Percentiles rank a stretch among this genome's conserved stretches.
phyloP scores from a whole-genome alignment of 257 asterid genomes.

The Penstemon davidsonii region DNA sequence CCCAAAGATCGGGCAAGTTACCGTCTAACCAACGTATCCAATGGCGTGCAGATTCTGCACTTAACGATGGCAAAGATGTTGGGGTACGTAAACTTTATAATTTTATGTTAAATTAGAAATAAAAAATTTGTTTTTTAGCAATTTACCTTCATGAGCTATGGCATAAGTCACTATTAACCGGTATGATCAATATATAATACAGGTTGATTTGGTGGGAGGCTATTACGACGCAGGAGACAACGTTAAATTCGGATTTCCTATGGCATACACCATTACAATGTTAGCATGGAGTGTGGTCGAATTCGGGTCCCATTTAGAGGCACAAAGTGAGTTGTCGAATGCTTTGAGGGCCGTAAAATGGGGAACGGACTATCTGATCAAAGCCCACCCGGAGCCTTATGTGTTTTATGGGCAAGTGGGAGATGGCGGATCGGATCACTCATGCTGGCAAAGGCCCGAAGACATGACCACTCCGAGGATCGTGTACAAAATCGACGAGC shows the following conservation, averaged over 20 bases:
- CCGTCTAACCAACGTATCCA: constrained; percentile 46
- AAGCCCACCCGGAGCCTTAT: constrained; percentile 57
- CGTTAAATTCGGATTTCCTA: constrained; percentile 70
- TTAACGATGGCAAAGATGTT: constrained; percentile 42
- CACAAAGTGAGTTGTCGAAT: constrained; percentile 35
- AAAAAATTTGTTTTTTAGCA: too few species aligned
- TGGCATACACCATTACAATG: constrained; percentile 71
- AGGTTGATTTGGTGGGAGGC: constrained; percentile 70
- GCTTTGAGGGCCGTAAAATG: constrained; percentile 51
- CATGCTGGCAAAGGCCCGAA: constrained; percentile 72
- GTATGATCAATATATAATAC: neutral
- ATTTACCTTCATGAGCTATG: too few species aligned
- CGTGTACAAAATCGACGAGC: constrained; percentile 38
- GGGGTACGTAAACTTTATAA: constrained; percentile 39
- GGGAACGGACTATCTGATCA: constrained; percentile 71
- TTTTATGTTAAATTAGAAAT: neutral
- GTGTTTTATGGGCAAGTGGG: constrained; percentile 66
- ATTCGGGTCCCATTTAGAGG: constrained; percentile 33
- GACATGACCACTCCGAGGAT: constrained; percentile 64
- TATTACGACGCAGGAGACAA: constrained; percentile 80
- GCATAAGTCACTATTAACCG: too few species aligned
- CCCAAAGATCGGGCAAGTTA: constrained; percentile 70
- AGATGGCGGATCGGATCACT: constrained; percentile 60
- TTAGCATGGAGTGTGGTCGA: constrained; percentile 62
- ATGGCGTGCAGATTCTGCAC: constrained; percentile 71